Evolutionary conservation across 2,329 filamentous ascomycete species (phyloP).

Genomic region (Colletotrichum navitas): DNA sequence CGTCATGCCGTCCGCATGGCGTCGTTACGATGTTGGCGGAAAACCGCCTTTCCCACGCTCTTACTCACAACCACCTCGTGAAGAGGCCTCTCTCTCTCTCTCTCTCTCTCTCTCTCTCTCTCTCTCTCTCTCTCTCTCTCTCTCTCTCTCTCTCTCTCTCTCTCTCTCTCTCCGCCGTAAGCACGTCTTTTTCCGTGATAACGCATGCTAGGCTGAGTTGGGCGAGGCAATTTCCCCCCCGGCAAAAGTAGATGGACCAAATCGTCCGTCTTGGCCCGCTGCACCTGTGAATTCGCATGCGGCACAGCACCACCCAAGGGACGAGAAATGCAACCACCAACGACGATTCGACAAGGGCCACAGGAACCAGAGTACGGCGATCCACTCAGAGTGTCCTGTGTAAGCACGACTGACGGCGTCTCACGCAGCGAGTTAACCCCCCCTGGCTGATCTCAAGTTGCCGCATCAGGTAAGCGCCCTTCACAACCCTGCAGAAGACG

Average conservation of each 20-base stretch:
- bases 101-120: neutral
- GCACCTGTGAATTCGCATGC: conserved; percentile 8
- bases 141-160: too few species aligned
- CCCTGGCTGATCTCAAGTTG: conserved; percentile 5
- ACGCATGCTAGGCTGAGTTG: neutral
- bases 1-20: neutral
- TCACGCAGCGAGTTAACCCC: conserved; percentile 4
- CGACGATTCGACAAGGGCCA: neutral
- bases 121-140: neutral
- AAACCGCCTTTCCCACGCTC: neutral
- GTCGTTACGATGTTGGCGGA: conserved; percentile 6
- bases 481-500: conserved; percentile 23
- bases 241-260: conserved; percentile 12
- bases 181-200: neutral
- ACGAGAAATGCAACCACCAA: neutral
- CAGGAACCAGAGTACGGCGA: neutral
- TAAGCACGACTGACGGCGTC: conserved; percentile 17
- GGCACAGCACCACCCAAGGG: conserved; percentile 33
- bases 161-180: neutral
- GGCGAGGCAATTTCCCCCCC: conserved; percentile 36
- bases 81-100: neutral
- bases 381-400: conserved; percentile 11
- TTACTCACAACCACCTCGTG: neutral
- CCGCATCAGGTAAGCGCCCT: conserved; percentile 39
- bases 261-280: conserved; percentile 13